Base-by-base conservation (phyloP, 2,329 filamentous ascomycete genomes). In the Colletotrichum cereale region DNA sequence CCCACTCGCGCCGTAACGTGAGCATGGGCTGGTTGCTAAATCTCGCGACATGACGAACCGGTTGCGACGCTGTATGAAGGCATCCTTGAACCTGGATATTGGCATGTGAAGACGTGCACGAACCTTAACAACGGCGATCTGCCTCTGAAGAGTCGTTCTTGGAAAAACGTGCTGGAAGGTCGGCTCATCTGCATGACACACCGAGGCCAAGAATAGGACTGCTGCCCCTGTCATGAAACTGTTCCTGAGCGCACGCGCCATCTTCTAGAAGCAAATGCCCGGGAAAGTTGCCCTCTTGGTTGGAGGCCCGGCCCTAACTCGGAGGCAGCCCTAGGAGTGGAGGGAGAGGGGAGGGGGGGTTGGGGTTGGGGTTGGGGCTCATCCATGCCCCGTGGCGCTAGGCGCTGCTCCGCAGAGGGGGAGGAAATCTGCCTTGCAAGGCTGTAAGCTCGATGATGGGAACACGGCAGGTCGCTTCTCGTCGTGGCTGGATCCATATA, bases 361-460 rank as follows among this genome's bases (percentile, higher is more conserved):
- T n/a, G 21, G 7, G 10, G 40, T 18, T 14, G 40, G 40, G 40
- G 16, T 42, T 42, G n/a, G n/a, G n/a, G n/a, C n/a, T n/a, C n/a
- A n/a, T 29, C 29, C 56, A 47, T 47, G 31, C 26, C 21, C 34
- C 16, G 10, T 18, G 44, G 34, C 12, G n/a, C 42, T 34, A n/a
- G 16, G 18, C 10, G 5, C 40, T 31, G 29, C 34, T 65, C 61
- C 24, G 44, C n/a, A n/a, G 31, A n/a, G 7, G n/a, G 14, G 10
- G 31, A 52, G 64, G 29, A 36, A 71, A 50, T 58, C 57, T 71
- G 64, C 67, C 67, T 71, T n/a, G 64, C 24, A 57, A 67, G 56
- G 67, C 67, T 71, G 57, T 42, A 42, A 1, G 24, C 31, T 21
- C n/a, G 14, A 16, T 29, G 38, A 44, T 12, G 5, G 5, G n/a